Evolutionary conservation across 2,329 filamentous ascomycete species (phyloP), one percentile per base, ranked within the genome.

Genomic region (Cladophialophora yegresii): DNA sequence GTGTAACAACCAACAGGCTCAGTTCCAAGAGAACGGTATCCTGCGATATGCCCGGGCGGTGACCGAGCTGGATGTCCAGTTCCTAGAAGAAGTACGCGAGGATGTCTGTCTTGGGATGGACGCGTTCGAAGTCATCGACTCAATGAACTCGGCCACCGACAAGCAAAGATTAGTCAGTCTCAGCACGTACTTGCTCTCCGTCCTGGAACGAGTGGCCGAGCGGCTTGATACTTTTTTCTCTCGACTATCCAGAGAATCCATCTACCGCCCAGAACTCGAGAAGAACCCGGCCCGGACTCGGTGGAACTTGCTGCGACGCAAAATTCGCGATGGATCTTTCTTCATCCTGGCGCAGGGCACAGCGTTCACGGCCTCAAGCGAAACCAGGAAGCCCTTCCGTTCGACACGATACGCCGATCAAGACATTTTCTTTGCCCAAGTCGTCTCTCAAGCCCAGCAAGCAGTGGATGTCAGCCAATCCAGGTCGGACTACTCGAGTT

Each of bases 141-240:
- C 74, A 23, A 74, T 79, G 23, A 78, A 79, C n/a, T 73, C 74
- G 0, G 71, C 75, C 5, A 75, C 74, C 0, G 77, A 79, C 26
- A 76, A 78, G 1, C 68, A 81, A 2, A 77, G 78, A 0, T 66
- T 82, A 3, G 76, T 80, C 0, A 61, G 45, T 33, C 58, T 65
- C 20, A 73, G 73, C 2, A 77, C 77, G 0, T 84, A 84, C 69
- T 74, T 85, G 0, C 77, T 85, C 55, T 81, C 83, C 61, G 76
- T 82, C 0, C 77, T 84, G 0, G 82, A 85, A 70, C 79, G 82
- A 12, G 83, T 85, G 77, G 81, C 83, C 0, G 80, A 80, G 54
- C 75, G 83, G 0, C 73, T 85, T 0, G 80, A 82, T 40, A 76
- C 80, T 4, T 85, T 83, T 72, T 85, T 85, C 66, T 75, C 78